phyloP scores from a whole-genome alignment of 2,329 filamentous ascomycete genomes.

The Hortaea sp. region DNA sequence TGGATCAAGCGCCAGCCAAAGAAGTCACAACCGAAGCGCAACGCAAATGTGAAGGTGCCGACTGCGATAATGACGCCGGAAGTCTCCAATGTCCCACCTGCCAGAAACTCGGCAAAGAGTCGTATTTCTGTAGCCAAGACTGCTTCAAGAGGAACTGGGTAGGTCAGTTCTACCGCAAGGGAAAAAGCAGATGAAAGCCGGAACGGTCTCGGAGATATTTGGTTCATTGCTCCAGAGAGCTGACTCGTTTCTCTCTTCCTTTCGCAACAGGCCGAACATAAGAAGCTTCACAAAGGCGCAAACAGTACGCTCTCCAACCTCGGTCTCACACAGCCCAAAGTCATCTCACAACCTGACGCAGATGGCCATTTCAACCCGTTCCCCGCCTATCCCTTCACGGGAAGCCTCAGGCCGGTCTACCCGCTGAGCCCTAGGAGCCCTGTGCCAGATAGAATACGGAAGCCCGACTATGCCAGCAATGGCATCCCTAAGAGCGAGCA shows the following conservation, averaged over 20 bases:
- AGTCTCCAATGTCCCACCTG: slow-evolving; percentile 90
- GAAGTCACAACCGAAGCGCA: slow-evolving; percentile 33
- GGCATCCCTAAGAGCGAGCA: slow-evolving; percentile 62
- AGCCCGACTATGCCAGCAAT: slow-evolving; percentile 80
- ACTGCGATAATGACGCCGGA: slow-evolving; percentile 80
- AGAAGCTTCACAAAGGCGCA: slow-evolving; percentile 72
- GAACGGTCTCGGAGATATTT: neutral
- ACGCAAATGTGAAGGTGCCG: slow-evolving; percentile 67
- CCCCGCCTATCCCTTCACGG: slow-evolving; percentile 75
- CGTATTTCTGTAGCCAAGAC: slow-evolving; percentile 95
- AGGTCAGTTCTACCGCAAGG: slow-evolving; percentile 23
- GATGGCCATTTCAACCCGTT: slow-evolving; percentile 88
- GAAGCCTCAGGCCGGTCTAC: slow-evolving; percentile 64
- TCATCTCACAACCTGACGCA: slow-evolving; percentile 79
- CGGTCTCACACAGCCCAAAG: slow-evolving; percentile 59
- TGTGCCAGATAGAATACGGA: slow-evolving; percentile 68
- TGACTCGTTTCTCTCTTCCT: neutral
- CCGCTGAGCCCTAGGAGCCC: slow-evolving; percentile 59
- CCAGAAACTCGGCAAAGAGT: slow-evolving; percentile 79
- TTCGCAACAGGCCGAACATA: slow-evolving; percentile 52
- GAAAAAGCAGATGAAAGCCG: too few species aligned
- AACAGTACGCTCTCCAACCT: slow-evolving; percentile 60
- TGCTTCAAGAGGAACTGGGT: slow-evolving; percentile 99
- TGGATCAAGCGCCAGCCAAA: slow-evolving; percentile 20
- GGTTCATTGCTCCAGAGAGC: neutral